Evolutionary conservation across 345 rosid species (phyloP).

Genomic region (Garcia nutans): DNA sequence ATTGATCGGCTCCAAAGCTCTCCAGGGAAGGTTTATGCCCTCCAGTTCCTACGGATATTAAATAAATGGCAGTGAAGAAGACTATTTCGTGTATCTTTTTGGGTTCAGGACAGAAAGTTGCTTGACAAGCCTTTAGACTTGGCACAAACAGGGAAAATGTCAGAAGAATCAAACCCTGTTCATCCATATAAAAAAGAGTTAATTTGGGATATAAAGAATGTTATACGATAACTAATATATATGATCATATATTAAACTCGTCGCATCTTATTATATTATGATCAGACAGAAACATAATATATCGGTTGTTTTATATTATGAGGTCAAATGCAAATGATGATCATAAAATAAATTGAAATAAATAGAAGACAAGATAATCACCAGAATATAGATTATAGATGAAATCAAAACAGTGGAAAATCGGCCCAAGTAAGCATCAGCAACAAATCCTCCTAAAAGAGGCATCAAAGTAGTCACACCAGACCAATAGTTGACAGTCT

Average conservation of each 20-base stretch:
- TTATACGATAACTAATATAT: too few relatives aligned
- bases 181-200: not conserved
- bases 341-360: not conserved
- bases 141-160: conserved; percentile 73
- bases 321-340: not conserved
- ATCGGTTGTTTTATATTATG: too few relatives aligned
- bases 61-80: conserved; percentile 76
- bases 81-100: conserved; percentile 62
- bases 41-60: conserved; percentile 83
- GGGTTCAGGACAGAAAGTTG: conserved; percentile 48
- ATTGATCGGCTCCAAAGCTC: conserved; percentile 97
- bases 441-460: conserved; percentile 84
- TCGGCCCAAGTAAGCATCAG: conserved; percentile 89
- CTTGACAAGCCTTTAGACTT: conserved; percentile 58
- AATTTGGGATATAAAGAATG: too few relatives aligned
- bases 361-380: conserved; percentile 5
- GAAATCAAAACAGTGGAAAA: conserved; percentile 62
- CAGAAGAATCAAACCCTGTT: conserved; percentile 68
- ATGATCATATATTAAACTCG: too few relatives aligned
- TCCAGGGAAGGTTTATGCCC: conserved; percentile 92
- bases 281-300: too few relatives aligned
- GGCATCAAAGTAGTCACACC: conserved; percentile 96
- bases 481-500: conserved; percentile 77
- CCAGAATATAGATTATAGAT: conserved; percentile 59
- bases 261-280: too few relatives aligned